These are phyloP conservation scores for Musa balbisiana DNA, from an alignment of 202 grass and related monocot genomes.

Conservation along the genomic window DNA sequence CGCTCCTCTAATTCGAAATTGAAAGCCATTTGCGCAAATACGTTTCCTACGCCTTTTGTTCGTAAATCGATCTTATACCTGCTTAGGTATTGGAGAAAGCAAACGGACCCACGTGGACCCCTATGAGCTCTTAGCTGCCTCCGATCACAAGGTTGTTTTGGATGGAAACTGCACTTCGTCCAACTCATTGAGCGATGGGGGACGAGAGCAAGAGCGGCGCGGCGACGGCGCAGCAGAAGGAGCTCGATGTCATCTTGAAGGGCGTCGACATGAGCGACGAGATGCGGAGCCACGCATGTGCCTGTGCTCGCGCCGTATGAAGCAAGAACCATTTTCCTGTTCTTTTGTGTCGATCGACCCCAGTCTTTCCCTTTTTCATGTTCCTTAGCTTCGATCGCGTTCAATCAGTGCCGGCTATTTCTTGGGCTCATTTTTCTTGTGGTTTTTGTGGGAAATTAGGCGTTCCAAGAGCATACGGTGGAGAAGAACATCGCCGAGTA, in stretches of 20 bases:
- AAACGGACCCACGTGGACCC: too few species aligned
- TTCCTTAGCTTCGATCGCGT: constrained; percentile 29
- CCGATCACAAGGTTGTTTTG: too few species aligned
- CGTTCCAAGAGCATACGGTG: constrained; percentile 72
- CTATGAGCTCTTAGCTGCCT: too few species aligned
- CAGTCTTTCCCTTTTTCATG: background rate
- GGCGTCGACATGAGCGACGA: constrained; percentile 97
- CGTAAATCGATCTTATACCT: too few species aligned
- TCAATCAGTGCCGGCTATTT: background rate
- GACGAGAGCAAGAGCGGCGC: constrained; percentile 10
- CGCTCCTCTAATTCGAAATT: too few species aligned
- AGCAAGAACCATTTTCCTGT: too few species aligned
- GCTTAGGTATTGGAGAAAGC: too few species aligned
- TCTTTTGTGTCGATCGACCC: background rate
- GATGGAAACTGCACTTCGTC: too few species aligned
- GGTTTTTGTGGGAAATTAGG: constrained; percentile 27
- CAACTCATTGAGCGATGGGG: too few species aligned
- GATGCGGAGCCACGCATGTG: constrained; percentile 85
- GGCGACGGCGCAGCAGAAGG: constrained; percentile 10
- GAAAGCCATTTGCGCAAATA: too few species aligned
- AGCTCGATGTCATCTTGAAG: constrained; percentile 77
- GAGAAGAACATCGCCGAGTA: constrained; percentile 98
- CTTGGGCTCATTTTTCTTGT: background rate
- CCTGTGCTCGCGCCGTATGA: constrained; percentile 65
- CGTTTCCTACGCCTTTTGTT: too few species aligned